These are phyloP conservation scores for Nadsonia starkeyi-henricii DNA, from an alignment of 1,139 yeast genomes.

Conservation along the genomic window DNA sequence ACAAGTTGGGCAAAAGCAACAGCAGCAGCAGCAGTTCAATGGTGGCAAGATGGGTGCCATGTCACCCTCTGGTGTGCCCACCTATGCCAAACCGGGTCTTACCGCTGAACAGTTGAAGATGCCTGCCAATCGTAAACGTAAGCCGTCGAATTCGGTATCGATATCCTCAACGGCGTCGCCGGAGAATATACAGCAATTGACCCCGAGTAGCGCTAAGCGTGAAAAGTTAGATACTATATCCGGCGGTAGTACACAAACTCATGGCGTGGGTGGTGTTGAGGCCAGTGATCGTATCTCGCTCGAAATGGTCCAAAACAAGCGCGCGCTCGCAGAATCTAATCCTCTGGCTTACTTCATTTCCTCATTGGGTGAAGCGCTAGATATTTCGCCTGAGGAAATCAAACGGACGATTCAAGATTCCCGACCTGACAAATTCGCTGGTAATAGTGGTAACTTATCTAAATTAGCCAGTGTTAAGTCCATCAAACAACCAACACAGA, in stretches of 20 bases:
- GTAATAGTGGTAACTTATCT: background rate
- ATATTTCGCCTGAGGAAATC: slow-evolving; percentile 16
- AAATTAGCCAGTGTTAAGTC: slow-evolving; percentile 1
- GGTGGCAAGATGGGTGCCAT: slow-evolving; percentile 2
- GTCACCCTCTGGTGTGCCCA: slow-evolving; percentile 17
- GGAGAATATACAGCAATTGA: slow-evolving; percentile 7
- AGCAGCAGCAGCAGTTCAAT: slow-evolving; percentile 1
- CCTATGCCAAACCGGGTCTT: slow-evolving; percentile 15
- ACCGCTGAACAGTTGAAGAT: slow-evolving; percentile 20
- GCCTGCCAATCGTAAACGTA: slow-evolving; percentile 18
- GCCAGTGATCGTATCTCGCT: slow-evolving; percentile 11
- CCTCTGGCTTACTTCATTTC: slow-evolving; percentile 18
- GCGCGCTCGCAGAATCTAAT: slow-evolving; percentile 16
- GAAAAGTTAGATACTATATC: too few species aligned
- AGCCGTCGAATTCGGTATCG: slow-evolving; percentile 9
- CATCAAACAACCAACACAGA: slow-evolving; percentile 2
- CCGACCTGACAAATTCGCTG: background rate
- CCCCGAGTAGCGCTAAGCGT: too few species aligned
- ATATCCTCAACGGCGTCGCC: slow-evolving; percentile 11
- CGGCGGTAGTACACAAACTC: slow-evolving; percentile 7
- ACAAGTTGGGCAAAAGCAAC: slow-evolving; percentile 5
- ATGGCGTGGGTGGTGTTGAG: background rate
- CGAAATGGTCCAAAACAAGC: slow-evolving; percentile 14
- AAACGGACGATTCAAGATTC: background rate
- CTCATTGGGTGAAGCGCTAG: slow-evolving; percentile 19